Percentiles rank a stretch among this genome's conserved stretches.
Conservation (phyloP, 192 early-diverging fungal genomes). For the Entomortierella chlamydospora region DNA sequence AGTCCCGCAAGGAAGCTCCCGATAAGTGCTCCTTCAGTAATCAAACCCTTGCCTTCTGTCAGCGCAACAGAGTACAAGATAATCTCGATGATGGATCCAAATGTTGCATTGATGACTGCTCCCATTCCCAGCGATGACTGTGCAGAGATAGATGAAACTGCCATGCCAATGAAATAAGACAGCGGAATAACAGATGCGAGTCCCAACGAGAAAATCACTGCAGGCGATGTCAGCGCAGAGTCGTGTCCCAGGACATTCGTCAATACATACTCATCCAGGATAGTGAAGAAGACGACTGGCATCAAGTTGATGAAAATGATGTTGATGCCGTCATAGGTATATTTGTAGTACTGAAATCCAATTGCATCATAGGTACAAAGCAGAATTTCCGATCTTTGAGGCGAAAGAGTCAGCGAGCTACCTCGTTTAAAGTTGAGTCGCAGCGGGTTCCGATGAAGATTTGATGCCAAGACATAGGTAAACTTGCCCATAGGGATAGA, state of each 20-base stretch:
- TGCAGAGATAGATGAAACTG: slow-evolving; percentile 94
- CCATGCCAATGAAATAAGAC: slow-evolving; percentile 97
- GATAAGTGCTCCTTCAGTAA: slow-evolving; percentile 93
- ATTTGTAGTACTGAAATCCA: slow-evolving; percentile 96
- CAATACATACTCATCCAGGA: slow-evolving; percentile 86
- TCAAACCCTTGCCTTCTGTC: slow-evolving; percentile 83
- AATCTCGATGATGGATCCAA: slow-evolving; percentile 96
- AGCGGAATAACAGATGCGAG: slow-evolving; percentile 90
- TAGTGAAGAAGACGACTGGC: slow-evolving; percentile 83
- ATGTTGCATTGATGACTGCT: slow-evolving; percentile 97
- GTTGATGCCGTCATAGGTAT: slow-evolving; percentile 96
- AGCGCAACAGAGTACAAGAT: slow-evolving; percentile 94
- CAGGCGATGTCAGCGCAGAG: slow-evolving; percentile 37
- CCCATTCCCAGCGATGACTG: slow-evolving; percentile 95
- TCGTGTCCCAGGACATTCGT: slow-evolving; percentile 48
- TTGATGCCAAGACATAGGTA: slow-evolving; percentile 81
- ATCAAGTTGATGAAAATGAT: slow-evolving; percentile 96
- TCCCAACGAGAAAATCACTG: slow-evolving; percentile 74
- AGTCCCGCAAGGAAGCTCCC: slow-evolving; percentile 91
- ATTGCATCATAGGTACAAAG: slow-evolving; percentile 90
- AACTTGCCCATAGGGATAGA: slow-evolving; percentile 96
- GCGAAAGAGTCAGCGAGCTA: slow-evolving; percentile 39
- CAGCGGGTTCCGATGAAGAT: slow-evolving; percentile 85
- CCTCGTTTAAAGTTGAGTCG: slow-evolving; percentile 78
- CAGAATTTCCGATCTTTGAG: slow-evolving; percentile 71